Base-by-base conservation (phyloP, 176 grass and related monocot genomes). In the Coix lacrymajobi region DNA sequence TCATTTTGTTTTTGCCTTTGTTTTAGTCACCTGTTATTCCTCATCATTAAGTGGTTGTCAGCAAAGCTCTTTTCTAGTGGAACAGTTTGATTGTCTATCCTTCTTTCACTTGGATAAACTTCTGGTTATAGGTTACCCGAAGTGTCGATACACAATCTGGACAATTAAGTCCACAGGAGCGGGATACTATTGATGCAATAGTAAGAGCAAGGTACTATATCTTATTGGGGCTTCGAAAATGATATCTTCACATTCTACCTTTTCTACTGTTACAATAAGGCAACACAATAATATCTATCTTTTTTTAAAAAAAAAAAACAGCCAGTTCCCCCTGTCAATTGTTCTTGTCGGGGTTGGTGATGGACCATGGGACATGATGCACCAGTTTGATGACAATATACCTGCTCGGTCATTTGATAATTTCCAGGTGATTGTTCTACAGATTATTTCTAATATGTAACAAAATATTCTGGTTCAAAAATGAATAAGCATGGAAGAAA, bases 351-450 rank as follows among this genome's bases (percentile, higher is more conserved):
- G 96, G 65, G 96, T 98, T 75, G 96, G 96, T 83, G 96, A 98
- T 74, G 96, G 96, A 63, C 96, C 96, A 30, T 98, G 96, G 96
- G 96, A 98, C 52, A 98, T 98, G 93, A 98, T 98, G 96, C 96
- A 73, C 64, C 83, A 96, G 77, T 98, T 98, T 87, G 96, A 98
- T 60, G 96, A 98, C 64, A 98, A 98, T 67, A 98, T 98, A 87
- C 96, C 96, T 54, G 76, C 89, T 57, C 96, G 96, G 32, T 86
- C 96, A 74, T 98, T 98, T 69, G 96, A 98, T 77, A 98, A 98
- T 79, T 98, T 98, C 81, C 96, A 98, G 91, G 96, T 98, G 66
- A 83, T 49, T 30, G 6, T 40, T 51, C 26, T 84, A 62, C 52
- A 64, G 17, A 54, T 76, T 75, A 57, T 31, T 67, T 87, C 8